A percentile compares a stretch with the other conserved stretches of the same genome.
Evolutionary conservation across 2,329 filamentous ascomycete genomes (phyloP).

Genomic region (Aureobasidium melanogenum): DNA sequence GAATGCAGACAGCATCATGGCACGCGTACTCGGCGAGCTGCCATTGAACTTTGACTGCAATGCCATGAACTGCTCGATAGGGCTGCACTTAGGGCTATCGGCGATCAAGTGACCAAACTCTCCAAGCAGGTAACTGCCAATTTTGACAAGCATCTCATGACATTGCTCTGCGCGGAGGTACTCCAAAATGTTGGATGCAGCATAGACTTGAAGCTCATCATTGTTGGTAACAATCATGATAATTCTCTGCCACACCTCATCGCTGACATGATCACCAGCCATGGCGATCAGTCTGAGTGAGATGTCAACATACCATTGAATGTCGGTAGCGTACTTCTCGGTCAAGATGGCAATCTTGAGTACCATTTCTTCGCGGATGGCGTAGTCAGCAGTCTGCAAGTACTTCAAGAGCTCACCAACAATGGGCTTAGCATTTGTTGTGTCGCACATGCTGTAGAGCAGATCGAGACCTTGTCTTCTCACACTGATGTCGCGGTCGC

Average conservation of each 20-base stretch:
- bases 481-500: conserved; percentile 94
- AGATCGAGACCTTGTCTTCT: conserved; percentile 90
- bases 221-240: conserved; percentile 99
- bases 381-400: conserved; percentile 92
- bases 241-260: conserved; percentile 97
- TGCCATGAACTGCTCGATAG: conserved; percentile 93
- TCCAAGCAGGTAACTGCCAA: conserved; percentile 89
- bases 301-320: conserved; percentile 99
- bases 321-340: conserved; percentile 95
- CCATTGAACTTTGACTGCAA: conserved; percentile 82
- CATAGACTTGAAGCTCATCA: conserved; percentile 94
- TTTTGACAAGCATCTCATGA: conserved; percentile 96
- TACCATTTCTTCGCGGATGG: conserved; percentile 98
- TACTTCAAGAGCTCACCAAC: conserved; percentile 91
- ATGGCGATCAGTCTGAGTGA: conserved; percentile 89
- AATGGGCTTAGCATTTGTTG: conserved; percentile 85
- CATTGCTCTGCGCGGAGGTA: conserved; percentile 90
- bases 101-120: conserved; percentile 97
- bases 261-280: conserved; percentile 96
- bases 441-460: conserved; percentile 98
- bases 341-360: conserved; percentile 97
- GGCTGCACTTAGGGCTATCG: conserved; percentile 83
- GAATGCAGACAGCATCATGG: conserved; percentile 90
- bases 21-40: conserved; percentile 80
- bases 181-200: conserved; percentile 83